A percentile compares a stretch with the other conserved stretches of the same genome.
phyloP scores from a whole-genome alignment of 2,329 filamentous ascomycete genomes.

The Fusarium acutatum region DNA sequence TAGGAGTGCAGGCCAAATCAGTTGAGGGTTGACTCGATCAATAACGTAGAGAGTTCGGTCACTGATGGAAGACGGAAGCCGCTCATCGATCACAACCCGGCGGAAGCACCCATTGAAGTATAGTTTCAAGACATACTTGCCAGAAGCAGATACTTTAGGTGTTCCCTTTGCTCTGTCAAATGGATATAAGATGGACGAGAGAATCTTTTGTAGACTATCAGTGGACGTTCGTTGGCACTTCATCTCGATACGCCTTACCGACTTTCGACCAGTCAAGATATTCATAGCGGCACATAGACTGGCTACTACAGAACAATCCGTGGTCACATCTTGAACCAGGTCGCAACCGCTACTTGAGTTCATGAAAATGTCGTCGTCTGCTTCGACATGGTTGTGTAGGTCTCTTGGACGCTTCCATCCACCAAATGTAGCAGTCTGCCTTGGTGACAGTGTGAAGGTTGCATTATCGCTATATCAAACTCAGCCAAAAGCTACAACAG shows the following conservation, averaged over 20 bases:
- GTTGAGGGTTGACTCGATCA: slow-evolving; percentile 80
- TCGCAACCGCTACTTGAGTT: slow-evolving; percentile 69
- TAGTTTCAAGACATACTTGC: slow-evolving; percentile 91
- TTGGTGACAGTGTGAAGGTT: slow-evolving; percentile 75
- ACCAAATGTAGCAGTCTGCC: slow-evolving; percentile 79
- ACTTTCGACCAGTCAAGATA: slow-evolving; percentile 71
- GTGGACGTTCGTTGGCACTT: neutral
- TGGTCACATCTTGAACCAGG: slow-evolving; percentile 93
- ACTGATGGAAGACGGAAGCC: slow-evolving; percentile 80
- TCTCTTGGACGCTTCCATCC: slow-evolving; percentile 84
- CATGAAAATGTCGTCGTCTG: slow-evolving; percentile 61
- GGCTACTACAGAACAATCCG: slow-evolving; percentile 96
- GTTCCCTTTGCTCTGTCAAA: slow-evolving; percentile 66
- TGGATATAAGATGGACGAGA: slow-evolving; percentile 79
- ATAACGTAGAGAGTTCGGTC: slow-evolving; percentile 84
- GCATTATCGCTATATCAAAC: slow-evolving; percentile 67
- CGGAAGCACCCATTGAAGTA: slow-evolving; percentile 96
- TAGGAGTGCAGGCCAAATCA: slow-evolving; percentile 90
- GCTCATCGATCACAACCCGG: slow-evolving; percentile 87
- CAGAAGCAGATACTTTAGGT: slow-evolving; percentile 76
- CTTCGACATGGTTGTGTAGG: slow-evolving; percentile 50
- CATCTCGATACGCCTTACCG: slow-evolving; percentile 58
- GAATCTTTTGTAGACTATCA: slow-evolving; percentile 59
- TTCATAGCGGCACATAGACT: slow-evolving; percentile 86
- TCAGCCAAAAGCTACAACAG: neutral